Conservation (phyloP, 2,329 filamentous ascomycete genomes). For the Tolypocladium tundrense region DNA sequence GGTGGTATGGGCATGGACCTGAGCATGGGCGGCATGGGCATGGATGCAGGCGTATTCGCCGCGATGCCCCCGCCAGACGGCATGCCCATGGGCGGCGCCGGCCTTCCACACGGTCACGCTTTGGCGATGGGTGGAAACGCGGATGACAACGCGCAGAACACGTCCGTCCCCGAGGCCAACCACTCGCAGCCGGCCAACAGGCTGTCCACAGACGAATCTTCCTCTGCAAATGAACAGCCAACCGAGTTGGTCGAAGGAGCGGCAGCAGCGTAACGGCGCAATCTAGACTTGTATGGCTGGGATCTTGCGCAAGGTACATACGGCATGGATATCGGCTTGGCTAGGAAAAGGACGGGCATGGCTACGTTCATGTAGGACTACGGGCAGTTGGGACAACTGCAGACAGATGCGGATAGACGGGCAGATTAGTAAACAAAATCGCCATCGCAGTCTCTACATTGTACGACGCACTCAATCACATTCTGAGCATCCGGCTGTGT, state of each 20-base stretch:
- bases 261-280: not conserved
- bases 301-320: not conserved
- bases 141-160: not conserved
- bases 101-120: not conserved
- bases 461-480: not conserved
- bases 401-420: not conserved
- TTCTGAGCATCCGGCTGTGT: not conserved
- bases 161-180: not conserved
- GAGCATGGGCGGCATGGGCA: conserved; percentile 6
- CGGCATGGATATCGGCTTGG: not conserved
- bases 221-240: not conserved
- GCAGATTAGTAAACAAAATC: not conserved
- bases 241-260: not conserved
- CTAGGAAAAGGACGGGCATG: not conserved
- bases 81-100: not conserved
- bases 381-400: not conserved
- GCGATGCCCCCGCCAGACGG: conserved; percentile 1
- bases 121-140: not conserved
- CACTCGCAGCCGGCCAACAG: not conserved
- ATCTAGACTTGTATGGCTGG: not conserved
- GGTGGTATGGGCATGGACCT: conserved; percentile 12
- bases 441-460: too few species aligned
- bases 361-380: not conserved
- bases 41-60: conserved; percentile 5
- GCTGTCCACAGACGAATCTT: not conserved